These are phyloP conservation scores for Xerocomus brunneocitrinus DNA, from an alignment of 768 basidiomycete genomes.

Conservation along the genomic window DNA sequence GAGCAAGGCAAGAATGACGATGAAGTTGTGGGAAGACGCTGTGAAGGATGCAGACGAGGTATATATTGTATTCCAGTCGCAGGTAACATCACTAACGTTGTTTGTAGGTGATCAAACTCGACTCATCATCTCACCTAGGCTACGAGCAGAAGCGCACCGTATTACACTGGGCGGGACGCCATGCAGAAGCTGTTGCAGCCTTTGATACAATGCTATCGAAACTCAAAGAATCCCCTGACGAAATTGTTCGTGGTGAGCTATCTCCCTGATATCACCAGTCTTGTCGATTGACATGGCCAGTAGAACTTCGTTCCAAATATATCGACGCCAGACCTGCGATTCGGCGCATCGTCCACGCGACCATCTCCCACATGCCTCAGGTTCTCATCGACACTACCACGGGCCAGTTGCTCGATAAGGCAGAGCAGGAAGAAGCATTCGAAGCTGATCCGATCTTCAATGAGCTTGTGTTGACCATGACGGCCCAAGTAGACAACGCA, in stretches of 20 bases:
- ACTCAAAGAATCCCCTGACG: not conserved
- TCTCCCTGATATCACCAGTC: not conserved
- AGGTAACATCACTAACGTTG: not conserved
- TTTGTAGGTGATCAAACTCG: not conserved
- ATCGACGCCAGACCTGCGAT: not conserved
- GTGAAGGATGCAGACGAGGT: no score
- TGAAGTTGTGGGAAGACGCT: no score
- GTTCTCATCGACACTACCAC: conserved; percentile 1
- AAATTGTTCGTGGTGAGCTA: not conserved
- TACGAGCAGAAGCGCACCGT: not conserved
- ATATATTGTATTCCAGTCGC: not conserved
- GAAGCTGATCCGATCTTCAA: not conserved
- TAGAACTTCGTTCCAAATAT: not conserved
- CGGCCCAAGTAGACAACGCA: not conserved
- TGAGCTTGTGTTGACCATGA: not conserved
- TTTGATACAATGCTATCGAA: not conserved
- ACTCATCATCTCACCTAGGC: not conserved
- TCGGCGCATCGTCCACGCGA: not conserved
- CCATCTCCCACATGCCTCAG: not conserved
- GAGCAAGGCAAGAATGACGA: no score
- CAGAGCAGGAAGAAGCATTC: not conserved
- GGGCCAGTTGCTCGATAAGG: not conserved
- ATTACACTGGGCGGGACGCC: not conserved
- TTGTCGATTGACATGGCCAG: not conserved
- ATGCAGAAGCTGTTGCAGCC: not conserved